A percentile compares a stretch with the other conserved stretches of the same genome.
These are phyloP conservation scores for Cutaneotrichosporon cutaneum DNA, from an alignment of 1,284 basidiomycete species.

Conservation along the genomic window DNA sequence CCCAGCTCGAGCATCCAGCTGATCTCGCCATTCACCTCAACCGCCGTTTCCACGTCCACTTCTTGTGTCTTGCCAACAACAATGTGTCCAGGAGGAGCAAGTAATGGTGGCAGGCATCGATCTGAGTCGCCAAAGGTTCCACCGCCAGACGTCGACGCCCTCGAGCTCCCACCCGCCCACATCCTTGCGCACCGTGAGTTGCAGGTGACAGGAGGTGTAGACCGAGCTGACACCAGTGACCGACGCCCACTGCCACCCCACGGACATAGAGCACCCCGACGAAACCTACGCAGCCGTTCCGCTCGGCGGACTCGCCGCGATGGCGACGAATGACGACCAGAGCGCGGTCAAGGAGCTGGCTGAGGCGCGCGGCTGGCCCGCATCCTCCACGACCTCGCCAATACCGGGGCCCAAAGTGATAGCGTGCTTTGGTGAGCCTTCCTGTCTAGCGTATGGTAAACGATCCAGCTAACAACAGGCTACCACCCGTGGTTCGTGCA, in stretches of 20 bases:
- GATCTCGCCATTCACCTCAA: background rate
- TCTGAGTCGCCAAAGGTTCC: background rate
- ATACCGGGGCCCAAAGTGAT: slow-evolving; percentile 27
- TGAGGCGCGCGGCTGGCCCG: slow-evolving; percentile 17
- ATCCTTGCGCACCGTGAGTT: slow-evolving; percentile 28
- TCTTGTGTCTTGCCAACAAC: background rate
- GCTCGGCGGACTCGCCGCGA: slow-evolving; percentile 46
- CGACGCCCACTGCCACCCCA: slow-evolving; percentile 55
- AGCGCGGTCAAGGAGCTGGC: slow-evolving; percentile 33
- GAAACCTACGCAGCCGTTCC: slow-evolving; percentile 31
- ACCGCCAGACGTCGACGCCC: slow-evolving; percentile 33
- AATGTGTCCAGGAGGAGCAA: slow-evolving; percentile 1
- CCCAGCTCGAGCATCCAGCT: background rate
- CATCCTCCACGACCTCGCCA: background rate
- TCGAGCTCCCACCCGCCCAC: slow-evolving; percentile 33
- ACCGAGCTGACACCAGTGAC: slow-evolving; percentile 39
- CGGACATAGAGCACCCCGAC: slow-evolving; percentile 32
- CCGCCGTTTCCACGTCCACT: background rate
- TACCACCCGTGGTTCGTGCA: slow-evolving; percentile 57
- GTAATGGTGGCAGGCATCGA: background rate
- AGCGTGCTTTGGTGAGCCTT: slow-evolving; percentile 50
- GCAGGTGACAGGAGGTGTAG: too few relatives aligned
- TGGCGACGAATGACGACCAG: slow-evolving; percentile 50
- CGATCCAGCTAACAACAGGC: slow-evolving; percentile 32
- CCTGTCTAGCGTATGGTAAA: too few relatives aligned